phyloP scores from a whole-genome alignment of 2,329 filamentous ascomycete genomes.

The Talaromyces sp. region DNA sequence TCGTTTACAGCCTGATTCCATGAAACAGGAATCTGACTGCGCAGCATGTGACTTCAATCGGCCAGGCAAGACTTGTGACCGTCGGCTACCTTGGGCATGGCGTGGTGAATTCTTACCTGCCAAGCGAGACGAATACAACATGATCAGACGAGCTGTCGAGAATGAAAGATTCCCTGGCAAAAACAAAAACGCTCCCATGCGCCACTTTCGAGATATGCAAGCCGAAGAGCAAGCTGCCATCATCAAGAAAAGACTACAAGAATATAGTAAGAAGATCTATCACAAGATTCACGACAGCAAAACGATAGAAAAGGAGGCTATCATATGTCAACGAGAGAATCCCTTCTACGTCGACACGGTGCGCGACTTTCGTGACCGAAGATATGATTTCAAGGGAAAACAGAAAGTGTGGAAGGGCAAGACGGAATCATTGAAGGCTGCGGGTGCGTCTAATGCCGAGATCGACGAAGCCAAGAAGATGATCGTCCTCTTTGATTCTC shows the following conservation, averaged over 20 bases:
- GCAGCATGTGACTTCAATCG: constrained; percentile 98
- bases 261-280: constrained; percentile 98
- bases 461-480: constrained; percentile 97
- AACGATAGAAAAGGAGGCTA: constrained; percentile 88
- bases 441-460: constrained; percentile 69
- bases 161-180: constrained; percentile 89
- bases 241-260: constrained; percentile 79
- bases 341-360: constrained; percentile 98
- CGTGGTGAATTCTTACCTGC: constrained; percentile 94
- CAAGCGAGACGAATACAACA: constrained; percentile 97
- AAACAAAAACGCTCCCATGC: constrained; percentile 61
- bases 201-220: constrained; percentile 75
- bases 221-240: constrained; percentile 75
- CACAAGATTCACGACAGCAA: constrained; percentile 97
- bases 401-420: constrained; percentile 99
- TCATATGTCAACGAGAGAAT: constrained; percentile 97
- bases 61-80: constrained; percentile 93
- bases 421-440: constrained; percentile 75
- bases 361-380: constrained; percentile 88
- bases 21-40: constrained; percentile 94
- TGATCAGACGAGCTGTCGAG: constrained; percentile 87
- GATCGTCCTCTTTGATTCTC: constrained; percentile 91
- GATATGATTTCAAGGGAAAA: constrained; percentile 97
- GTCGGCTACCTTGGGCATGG: constrained; percentile 94
- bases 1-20: constrained; percentile 93